Conservation (phyloP, 495 filamentous ascomycete species). For the Penicillium macrosclerotiorum region DNA sequence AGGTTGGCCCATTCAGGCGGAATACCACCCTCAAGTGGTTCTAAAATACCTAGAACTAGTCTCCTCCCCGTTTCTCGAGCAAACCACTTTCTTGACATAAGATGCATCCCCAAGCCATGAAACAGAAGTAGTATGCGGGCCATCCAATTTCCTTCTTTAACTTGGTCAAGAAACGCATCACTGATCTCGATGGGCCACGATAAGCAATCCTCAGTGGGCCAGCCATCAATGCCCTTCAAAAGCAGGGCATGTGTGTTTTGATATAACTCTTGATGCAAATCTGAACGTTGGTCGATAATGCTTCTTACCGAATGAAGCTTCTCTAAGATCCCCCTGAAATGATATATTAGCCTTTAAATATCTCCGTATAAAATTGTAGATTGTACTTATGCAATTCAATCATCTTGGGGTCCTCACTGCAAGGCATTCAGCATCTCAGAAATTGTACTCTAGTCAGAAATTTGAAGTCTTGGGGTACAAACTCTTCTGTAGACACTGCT, state of each 20-base stretch:
- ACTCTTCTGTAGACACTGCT: conserved; percentile 1
- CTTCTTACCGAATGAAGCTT: conserved; percentile 4
- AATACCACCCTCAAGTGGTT: conserved; percentile 1
- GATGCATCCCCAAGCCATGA: conserved; percentile 10
- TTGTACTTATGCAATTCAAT: conserved; percentile 9
- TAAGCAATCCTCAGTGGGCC: conserved; percentile 10
- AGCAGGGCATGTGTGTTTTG: conserved; percentile 8
- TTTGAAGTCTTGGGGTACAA: background rate
- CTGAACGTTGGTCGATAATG: conserved; percentile 1
- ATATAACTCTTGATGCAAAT: conserved; percentile 5
- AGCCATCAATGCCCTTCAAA: conserved; percentile 4
- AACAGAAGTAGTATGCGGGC: conserved; percentile 12
- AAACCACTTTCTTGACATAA: conserved; percentile 14
- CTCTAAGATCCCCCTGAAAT: conserved; percentile 1
- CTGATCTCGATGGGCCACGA: conserved; percentile 3
- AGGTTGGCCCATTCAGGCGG: conserved; percentile 6
- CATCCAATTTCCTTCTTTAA: conserved; percentile 10
- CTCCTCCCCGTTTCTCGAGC: conserved; percentile 8
- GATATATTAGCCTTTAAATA: background rate
- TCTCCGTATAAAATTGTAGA: background rate
- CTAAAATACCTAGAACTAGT: conserved; percentile 6
- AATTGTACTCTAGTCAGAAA: too few relatives aligned
- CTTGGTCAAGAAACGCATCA: conserved; percentile 4
- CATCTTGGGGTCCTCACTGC: conserved; percentile 10
- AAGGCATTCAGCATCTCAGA: too few relatives aligned